Evolutionary conservation across 2,329 filamentous ascomycete genomes (phyloP).

Genomic region (Phialophora expanda): DNA sequence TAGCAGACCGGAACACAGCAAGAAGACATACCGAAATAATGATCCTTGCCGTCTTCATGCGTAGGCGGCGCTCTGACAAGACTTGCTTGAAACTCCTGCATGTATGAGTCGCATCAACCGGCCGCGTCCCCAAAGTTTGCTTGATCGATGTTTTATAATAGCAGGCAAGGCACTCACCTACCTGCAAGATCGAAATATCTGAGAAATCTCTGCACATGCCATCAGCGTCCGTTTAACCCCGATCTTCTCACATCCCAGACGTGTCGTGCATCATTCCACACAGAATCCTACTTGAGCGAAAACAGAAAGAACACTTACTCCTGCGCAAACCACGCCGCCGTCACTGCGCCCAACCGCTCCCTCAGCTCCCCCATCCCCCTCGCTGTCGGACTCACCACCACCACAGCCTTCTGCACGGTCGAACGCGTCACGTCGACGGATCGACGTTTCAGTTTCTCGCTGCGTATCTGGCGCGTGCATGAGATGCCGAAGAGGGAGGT

Average conservation of each 20-base stretch:
- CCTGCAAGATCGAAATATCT: slow-evolving; percentile 84
- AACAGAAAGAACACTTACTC: slow-evolving; percentile 54
- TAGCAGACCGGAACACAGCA: not conserved
- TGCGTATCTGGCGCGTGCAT: slow-evolving; percentile 89
- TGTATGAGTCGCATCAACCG: not conserved
- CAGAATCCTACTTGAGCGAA: not conserved
- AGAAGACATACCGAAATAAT: slow-evolving; percentile 73
- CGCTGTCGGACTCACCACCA: slow-evolving; percentile 90
- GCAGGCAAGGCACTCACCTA: slow-evolving; percentile 40
- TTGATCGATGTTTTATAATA: not conserved
- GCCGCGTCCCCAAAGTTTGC: not conserved
- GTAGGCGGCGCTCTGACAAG: slow-evolving; percentile 64
- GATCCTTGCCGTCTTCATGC: slow-evolving; percentile 76
- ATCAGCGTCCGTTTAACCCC: not conserved
- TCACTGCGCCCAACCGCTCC: slow-evolving; percentile 87
- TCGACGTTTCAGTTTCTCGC: slow-evolving; percentile 74
- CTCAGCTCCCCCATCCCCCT: slow-evolving; percentile 88
- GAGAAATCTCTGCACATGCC: slow-evolving; percentile 70
- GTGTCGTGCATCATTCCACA: not conserved
- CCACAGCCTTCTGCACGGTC: slow-evolving; percentile 96
- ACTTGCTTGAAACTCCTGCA: slow-evolving; percentile 84
- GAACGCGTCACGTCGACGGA: slow-evolving; percentile 92
- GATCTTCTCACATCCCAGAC: not conserved
- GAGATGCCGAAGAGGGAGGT: slow-evolving; percentile 95
- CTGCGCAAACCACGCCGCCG: slow-evolving; percentile 95